A percentile compares a stretch with the other conserved stretches of the same genome.
Conservation (phyloP, 352 stramenopile species). For the Globisporangium abappressorium region DNA sequence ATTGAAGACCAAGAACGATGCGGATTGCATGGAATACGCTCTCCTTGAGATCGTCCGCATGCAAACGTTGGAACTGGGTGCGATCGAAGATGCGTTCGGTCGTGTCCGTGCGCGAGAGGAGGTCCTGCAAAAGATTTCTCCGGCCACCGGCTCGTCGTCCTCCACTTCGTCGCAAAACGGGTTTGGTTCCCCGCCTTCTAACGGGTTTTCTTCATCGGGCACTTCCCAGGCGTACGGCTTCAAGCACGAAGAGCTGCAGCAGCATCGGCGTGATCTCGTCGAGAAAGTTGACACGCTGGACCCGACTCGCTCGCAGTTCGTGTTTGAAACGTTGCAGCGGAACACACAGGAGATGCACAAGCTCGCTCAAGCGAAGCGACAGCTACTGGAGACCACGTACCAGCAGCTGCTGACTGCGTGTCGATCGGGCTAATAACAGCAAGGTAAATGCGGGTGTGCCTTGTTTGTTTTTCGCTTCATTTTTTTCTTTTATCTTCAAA, state of each 20-base stretch:
- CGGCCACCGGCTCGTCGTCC: constrained; percentile 13
- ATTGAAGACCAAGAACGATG: constrained; percentile 62
- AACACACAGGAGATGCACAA: constrained; percentile 75
- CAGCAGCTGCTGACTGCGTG: constrained; percentile 50
- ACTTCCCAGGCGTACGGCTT: constrained; percentile 31
- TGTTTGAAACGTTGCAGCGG: constrained; percentile 62
- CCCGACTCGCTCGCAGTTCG: constrained; percentile 58
- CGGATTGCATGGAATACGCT: constrained; percentile 81
- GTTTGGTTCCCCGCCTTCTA: constrained; percentile 6
- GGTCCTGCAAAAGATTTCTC: constrained; percentile 24
- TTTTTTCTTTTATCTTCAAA: neutral
- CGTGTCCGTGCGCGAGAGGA: constrained; percentile 55
- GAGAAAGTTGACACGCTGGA: constrained; percentile 62
- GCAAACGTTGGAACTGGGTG: constrained; percentile 72
- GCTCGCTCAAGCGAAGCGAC: constrained; percentile 61
- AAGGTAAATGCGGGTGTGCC: neutral
- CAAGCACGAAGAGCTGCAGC: constrained; percentile 51
- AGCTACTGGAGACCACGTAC: constrained; percentile 59
- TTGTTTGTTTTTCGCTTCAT: neutral
- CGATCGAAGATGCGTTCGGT: constrained; percentile 71
- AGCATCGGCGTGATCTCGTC: constrained; percentile 44
- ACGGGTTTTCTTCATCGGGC: constrained; percentile 8
- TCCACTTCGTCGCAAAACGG: constrained; percentile 15
- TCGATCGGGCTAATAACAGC: constrained; percentile 15
- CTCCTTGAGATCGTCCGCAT: constrained; percentile 76